phyloP scores from a whole-genome alignment of 2,329 filamentous ascomycete genomes.

The Fusarium caatingaense region DNA sequence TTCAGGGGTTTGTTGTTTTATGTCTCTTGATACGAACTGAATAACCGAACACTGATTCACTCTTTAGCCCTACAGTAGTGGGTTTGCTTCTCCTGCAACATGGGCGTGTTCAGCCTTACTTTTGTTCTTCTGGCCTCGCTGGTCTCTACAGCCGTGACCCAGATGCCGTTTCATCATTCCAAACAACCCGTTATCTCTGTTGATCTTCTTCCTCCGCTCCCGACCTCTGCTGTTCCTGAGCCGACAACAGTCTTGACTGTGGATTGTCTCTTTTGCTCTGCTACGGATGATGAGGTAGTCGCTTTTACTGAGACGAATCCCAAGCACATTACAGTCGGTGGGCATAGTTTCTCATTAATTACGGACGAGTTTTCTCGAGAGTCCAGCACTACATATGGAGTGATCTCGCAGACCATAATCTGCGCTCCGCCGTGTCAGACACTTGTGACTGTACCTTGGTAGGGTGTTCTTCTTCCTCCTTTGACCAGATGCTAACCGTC shows the following conservation, averaged over 20 bases:
- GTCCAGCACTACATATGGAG: neutral
- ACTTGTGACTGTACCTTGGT: conserved; percentile 38
- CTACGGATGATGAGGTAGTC: neutral
- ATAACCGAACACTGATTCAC: conserved; percentile 28
- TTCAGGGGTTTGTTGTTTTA: neutral
- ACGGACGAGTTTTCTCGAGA: neutral
- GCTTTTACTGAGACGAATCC: neutral
- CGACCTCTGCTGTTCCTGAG: conserved; percentile 2
- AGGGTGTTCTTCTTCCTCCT: neutral
- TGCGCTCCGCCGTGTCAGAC: conserved; percentile 41
- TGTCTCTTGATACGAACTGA: conserved; percentile 10
- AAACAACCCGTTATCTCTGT: conserved; percentile 21
- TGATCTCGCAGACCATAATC: conserved; percentile 30
- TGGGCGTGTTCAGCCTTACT: conserved; percentile 33
- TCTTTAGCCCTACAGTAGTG: conserved; percentile 18
- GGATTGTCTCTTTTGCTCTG: conserved; percentile 36
- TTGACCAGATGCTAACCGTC: conserved; percentile 1
- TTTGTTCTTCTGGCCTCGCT: conserved; percentile 26
- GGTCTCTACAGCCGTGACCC: conserved; percentile 1
- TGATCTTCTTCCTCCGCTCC: conserved; percentile 18
- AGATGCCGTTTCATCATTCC: conserved; percentile 8
- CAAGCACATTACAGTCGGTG: neutral
- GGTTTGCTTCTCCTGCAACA: conserved; percentile 23
- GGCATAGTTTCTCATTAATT: neutral
- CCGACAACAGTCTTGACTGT: conserved; percentile 26